Percentiles rank a stretch among this genome's conserved stretches.
Conservation (phyloP, 805 yeast species). For the Monosporozyma aerobia region DNA sequence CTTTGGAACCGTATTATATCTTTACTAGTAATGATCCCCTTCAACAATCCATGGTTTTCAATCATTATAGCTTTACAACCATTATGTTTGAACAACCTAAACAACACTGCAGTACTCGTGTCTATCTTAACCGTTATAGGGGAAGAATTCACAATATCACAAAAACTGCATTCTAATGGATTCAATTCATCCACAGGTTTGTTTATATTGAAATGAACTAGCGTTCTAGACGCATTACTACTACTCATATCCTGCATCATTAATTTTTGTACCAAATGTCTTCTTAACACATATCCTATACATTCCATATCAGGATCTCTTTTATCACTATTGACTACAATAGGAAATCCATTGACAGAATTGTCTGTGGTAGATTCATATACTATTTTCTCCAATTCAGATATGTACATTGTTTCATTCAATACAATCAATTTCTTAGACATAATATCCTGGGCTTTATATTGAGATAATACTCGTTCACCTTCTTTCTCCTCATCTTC, state of each 20-base stretch:
- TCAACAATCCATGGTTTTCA: constrained; percentile 48
- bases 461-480: constrained; percentile 39
- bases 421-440: constrained; percentile 29
- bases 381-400: constrained; percentile 20
- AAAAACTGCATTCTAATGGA: constrained; percentile 8
- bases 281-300: constrained; percentile 28
- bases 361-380: constrained; percentile 27
- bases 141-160: constrained; percentile 35
- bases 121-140: constrained; percentile 51
- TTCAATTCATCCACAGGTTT: neutral
- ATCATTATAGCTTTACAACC: constrained; percentile 74
- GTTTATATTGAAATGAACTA: constrained; percentile 6
- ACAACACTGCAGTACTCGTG: constrained; percentile 49
- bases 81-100: constrained; percentile 61
- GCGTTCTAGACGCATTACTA: constrained; percentile 23
- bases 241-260: constrained; percentile 10
- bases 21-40: constrained; percentile 78
- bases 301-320: constrained; percentile 34
- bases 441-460: constrained; percentile 54
- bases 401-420: constrained; percentile 18
- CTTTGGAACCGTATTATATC: constrained; percentile 64
- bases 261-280: constrained; percentile 17
- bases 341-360: constrained; percentile 43
- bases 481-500: constrained; percentile 44
- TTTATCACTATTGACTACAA: constrained; percentile 33